These are phyloP conservation scores for Linum lewisii DNA, from an alignment of 345 rosid species.

Conservation along the genomic window DNA sequence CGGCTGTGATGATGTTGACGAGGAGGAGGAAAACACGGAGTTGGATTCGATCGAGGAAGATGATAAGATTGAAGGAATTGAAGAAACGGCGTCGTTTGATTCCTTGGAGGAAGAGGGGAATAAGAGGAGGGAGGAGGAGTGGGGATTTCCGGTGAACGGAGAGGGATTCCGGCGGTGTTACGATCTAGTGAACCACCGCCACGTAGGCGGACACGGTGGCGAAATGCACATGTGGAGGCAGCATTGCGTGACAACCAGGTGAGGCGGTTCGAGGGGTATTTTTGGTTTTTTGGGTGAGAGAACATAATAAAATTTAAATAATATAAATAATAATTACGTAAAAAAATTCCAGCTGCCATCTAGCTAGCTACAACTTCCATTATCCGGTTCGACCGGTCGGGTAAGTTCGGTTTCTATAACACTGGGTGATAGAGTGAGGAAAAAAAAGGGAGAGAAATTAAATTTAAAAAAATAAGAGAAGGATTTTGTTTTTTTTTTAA, in stretches of 20 bases:
- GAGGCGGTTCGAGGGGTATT: background rate
- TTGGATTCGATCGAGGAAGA: background rate
- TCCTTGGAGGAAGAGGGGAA: background rate
- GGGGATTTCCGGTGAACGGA: conserved; percentile 27
- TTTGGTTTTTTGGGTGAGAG: background rate
- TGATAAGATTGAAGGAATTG: background rate
- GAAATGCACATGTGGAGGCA: conserved; percentile 43
- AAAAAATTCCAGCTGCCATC: too few relatives aligned
- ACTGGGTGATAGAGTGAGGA: too few relatives aligned
- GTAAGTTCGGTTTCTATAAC: too few relatives aligned
- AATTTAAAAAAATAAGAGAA: too few relatives aligned
- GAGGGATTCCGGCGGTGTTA: conserved; percentile 39
- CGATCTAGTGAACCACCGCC: conserved; percentile 23
- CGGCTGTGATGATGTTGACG: background rate
- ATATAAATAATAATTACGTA: too few relatives aligned
- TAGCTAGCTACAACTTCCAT: too few relatives aligned
- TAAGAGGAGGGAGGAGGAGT: conserved; percentile 11
- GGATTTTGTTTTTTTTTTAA: too few relatives aligned
- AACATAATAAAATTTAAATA: too few relatives aligned
- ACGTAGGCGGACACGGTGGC: conserved; percentile 23
- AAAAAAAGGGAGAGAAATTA: too few relatives aligned
- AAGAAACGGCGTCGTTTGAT: background rate
- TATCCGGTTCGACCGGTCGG: too few relatives aligned
- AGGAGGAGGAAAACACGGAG: background rate
- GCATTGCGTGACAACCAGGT: conserved; percentile 56